phyloP scores from a whole-genome alignment of 805 yeast genomes.

The Wickerhamomyces queroliae region DNA sequence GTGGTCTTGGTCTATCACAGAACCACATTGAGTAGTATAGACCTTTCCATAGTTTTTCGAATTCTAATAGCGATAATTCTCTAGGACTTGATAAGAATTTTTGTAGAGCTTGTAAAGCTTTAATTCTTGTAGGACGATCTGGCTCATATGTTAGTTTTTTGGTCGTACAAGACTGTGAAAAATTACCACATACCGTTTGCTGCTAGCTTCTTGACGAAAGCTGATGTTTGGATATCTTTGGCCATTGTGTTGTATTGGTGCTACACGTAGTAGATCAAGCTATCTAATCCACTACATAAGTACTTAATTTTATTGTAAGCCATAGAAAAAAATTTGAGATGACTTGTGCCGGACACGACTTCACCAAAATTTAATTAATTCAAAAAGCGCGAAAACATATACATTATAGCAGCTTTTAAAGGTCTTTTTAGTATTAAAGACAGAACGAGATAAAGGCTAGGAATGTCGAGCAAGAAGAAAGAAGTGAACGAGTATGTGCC shows the following conservation, averaged over 20 bases:
- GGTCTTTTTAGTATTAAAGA: no score
- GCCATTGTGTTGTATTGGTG: background rate
- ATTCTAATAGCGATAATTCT: slow-evolving; percentile 32
- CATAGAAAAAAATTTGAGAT: slow-evolving; percentile 1
- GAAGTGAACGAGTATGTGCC: slow-evolving; percentile 32
- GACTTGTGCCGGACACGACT: slow-evolving; percentile 2
- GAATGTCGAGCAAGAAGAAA: background rate
- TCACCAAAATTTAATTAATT: background rate
- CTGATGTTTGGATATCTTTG: slow-evolving; percentile 28
- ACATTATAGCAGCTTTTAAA: no score
- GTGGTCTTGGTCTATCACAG: slow-evolving; percentile 89
- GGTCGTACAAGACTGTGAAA: no score
- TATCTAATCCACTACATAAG: background rate
- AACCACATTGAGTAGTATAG: slow-evolving; percentile 94
- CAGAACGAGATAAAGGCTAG: background rate
- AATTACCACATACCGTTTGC: slow-evolving; percentile 56
- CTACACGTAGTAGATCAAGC: background rate
- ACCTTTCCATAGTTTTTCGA: slow-evolving; percentile 94
- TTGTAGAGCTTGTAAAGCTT: slow-evolving; percentile 61
- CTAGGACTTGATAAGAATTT: slow-evolving; percentile 42
- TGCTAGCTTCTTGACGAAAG: slow-evolving; percentile 76
- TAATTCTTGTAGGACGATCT: slow-evolving; percentile 65
- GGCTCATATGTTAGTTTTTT: no score
- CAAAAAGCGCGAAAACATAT: no score
- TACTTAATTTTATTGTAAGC: background rate